These are phyloP conservation scores for Cinnamomum micranthum DNA, from an alignment of 164 flowering plant genomes.

Conservation along the genomic window DNA sequence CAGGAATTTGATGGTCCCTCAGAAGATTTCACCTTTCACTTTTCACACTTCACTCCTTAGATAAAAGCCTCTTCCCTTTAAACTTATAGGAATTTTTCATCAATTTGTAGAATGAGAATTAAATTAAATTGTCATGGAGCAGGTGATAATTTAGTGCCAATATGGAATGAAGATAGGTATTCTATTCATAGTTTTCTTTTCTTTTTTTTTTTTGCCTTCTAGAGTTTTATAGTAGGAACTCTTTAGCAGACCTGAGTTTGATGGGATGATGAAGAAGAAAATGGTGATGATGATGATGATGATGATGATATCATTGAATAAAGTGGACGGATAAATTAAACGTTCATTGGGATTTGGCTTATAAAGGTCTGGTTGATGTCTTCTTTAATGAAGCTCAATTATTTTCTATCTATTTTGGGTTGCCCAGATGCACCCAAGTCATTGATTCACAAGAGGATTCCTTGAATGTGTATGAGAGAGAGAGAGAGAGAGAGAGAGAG, in stretches of 20 bases:
- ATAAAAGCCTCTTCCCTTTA: too few species aligned
- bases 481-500: slow-evolving; percentile 12
- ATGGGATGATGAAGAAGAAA: slow-evolving; percentile 8
- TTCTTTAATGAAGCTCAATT: slow-evolving; percentile 9
- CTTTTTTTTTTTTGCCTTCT: too few species aligned
- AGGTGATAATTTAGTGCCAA: too few species aligned
- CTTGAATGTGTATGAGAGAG: slow-evolving; percentile 7
- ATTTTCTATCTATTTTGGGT: slow-evolving; percentile 19
- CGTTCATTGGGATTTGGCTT: slow-evolving; percentile 25
- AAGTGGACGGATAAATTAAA: slow-evolving; percentile 8
- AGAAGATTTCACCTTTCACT: too few species aligned
- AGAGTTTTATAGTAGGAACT: background rate
- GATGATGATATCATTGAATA: slow-evolving; percentile 7
- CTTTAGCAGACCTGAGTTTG: background rate
- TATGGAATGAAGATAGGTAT: too few species aligned
- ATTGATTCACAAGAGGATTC: slow-evolving; percentile 14
- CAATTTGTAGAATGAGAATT: too few species aligned
- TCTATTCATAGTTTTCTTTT: too few species aligned
- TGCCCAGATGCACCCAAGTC: slow-evolving; percentile 14
- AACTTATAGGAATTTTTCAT: too few species aligned
- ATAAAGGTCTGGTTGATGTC: slow-evolving; percentile 6
- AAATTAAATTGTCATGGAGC: too few species aligned
- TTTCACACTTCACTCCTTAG: too few species aligned
- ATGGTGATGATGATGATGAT: slow-evolving; percentile 2
- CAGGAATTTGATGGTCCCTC: too few species aligned